phyloP scores from a whole-genome alignment of 2,329 filamentous ascomycete genomes.

The Pseudogymnoascus sp. region DNA sequence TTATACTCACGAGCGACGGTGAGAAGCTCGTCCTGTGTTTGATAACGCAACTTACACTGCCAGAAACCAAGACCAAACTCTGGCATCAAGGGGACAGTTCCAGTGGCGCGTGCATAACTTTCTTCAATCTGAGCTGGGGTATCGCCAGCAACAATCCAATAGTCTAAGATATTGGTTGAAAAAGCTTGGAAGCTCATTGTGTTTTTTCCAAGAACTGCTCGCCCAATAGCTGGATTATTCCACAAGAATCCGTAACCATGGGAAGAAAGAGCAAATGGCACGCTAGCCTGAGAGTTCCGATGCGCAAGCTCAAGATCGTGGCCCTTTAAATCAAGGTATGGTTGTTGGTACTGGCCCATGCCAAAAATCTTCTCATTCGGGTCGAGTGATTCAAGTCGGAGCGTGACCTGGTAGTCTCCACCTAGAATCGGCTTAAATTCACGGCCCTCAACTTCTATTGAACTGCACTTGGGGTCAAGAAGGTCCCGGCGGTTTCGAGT shows the following conservation, averaged over 20 bases:
- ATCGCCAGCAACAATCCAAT: constrained; percentile 54
- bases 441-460: constrained; percentile 47
- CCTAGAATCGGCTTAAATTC: constrained; percentile 48
- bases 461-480: constrained; percentile 49
- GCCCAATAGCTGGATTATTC: constrained; percentile 57
- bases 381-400: constrained; percentile 48
- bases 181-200: constrained; percentile 52
- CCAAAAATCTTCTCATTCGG: constrained; percentile 54
- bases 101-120: constrained; percentile 48
- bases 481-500: constrained; percentile 42
- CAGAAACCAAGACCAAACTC: constrained; percentile 61
- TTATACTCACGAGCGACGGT: constrained; percentile 52
- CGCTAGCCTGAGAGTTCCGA: constrained; percentile 56
- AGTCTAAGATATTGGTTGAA: constrained; percentile 51
- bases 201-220: constrained; percentile 52
- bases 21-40: constrained; percentile 56
- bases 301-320: constrained; percentile 56
- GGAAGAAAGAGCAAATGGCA: constrained; percentile 54
- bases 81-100: constrained; percentile 57
- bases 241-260: constrained; percentile 56
- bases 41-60: constrained; percentile 60
- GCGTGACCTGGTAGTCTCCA: constrained; percentile 47
- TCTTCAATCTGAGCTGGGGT: constrained; percentile 47
- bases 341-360: constrained; percentile 63
- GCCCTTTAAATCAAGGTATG: constrained; percentile 53